Conservation (phyloP, 257 asterid species). For the Solanum chaucha region DNA sequence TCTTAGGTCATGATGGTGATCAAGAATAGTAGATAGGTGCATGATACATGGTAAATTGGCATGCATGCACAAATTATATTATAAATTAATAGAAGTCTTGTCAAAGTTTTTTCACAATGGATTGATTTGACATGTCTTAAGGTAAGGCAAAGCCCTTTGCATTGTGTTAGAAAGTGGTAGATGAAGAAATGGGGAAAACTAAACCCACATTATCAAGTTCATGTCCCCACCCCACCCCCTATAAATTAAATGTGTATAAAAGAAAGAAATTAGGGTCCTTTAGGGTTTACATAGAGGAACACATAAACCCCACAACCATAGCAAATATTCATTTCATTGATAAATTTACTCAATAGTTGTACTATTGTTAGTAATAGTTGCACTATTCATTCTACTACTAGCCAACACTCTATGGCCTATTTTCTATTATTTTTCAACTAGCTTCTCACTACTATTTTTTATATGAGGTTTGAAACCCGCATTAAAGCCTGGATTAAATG, state of each 20-base stretch:
- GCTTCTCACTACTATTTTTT: background rate
- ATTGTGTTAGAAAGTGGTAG: background rate
- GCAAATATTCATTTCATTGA: background rate
- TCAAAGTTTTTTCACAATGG: conserved; percentile 4
- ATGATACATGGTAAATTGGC: background rate
- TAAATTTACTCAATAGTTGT: background rate
- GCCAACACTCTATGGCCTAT: background rate
- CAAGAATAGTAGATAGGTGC: background rate
- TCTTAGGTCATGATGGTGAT: background rate
- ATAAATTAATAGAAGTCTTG: conserved; percentile 8
- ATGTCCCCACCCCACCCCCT: background rate
- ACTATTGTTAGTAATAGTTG: background rate
- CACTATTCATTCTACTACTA: background rate
- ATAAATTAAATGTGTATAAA: background rate
- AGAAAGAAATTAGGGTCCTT: background rate
- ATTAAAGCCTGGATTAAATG: no score
- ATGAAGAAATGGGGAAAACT: background rate
- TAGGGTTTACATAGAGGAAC: background rate
- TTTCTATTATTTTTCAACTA: background rate
- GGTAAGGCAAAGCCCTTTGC: background rate
- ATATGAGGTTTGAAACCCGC: no score
- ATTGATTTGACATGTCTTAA: conserved; percentile 25
- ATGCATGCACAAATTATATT: background rate
- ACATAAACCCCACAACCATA: background rate
- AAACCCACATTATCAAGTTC: background rate